phyloP scores from a whole-genome alignment of 73 alveolate species.

The Halteria grandinella region DNA sequence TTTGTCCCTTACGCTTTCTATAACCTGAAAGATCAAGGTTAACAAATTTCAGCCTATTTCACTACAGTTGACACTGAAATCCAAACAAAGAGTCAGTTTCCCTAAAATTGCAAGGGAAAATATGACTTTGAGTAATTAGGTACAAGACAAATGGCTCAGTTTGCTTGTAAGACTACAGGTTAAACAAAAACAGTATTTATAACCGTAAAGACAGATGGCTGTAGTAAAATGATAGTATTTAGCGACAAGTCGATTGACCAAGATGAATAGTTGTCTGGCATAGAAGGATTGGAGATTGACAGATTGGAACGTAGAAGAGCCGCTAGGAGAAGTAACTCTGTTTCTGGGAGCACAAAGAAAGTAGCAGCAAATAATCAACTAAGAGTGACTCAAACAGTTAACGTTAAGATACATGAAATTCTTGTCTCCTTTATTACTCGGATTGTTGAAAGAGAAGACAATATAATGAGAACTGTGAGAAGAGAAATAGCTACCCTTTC shows the following conservation, averaged over 20 bases:
- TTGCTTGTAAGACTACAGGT: not conserved
- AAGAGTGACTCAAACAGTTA: no score
- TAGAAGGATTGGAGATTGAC: no score
- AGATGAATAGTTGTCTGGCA: no score
- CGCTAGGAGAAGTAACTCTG: not conserved
- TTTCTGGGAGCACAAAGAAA: no score
- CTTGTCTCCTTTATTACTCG: not conserved
- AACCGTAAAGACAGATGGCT: conserved; percentile 30
- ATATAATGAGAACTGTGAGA: not conserved
- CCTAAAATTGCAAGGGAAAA: no score
- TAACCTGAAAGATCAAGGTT: conserved; percentile 2
- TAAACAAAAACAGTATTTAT: not conserved
- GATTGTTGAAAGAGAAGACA: not conserved
- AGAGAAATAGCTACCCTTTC: conserved; percentile 28
- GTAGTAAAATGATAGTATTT: conserved; percentile 28
- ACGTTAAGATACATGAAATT: conserved; percentile 10
- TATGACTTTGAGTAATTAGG: conserved; percentile 11
- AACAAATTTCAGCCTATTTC: no score
- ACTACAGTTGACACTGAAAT: no score
- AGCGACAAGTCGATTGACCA: conserved; percentile 38
- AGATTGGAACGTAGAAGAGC: not conserved
- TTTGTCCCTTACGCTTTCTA: conserved; percentile 18
- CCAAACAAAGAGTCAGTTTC: no score
- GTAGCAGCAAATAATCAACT: no score
- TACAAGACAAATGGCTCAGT: not conserved